Evolutionary conservation across 441 rosid genomes (phyloP), one percentile per base, ranked within the genome.

Genomic region (Lepidium campestre): DNA sequence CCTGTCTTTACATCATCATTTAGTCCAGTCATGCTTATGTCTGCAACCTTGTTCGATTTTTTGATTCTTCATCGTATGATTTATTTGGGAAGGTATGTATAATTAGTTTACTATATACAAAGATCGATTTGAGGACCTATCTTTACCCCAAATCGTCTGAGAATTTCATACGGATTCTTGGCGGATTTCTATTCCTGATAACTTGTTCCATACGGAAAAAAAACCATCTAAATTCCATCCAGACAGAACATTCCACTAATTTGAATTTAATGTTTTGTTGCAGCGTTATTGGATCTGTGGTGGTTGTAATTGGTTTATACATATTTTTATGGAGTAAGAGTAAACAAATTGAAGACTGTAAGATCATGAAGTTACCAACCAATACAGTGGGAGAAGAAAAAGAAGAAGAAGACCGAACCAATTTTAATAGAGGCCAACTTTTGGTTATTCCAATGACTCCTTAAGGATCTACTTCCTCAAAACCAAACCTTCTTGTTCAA

Each of bases 281-380:
- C 74, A 85, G 86, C 50, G 54, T 82, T 39, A 1, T 74, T 4
- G 86, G 89, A 52, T 85, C 86, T 4, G 12, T 65, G 49, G 57
- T 79, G 15, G 80, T 85, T 25, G 67, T 82, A 32, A 57, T 75
- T 6, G 85, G 86, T 7, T 68, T 85, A 57, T 82, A 80, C 65
- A n/a, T 76, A 63, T 80, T 79, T 39, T 74, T 82, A 23, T 85
- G 83, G 89, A 82, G 83, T 35, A 82, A 76, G 68, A 72, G 72
- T 63, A 72, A 71, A 25, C 81, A 79, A 57, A 57, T 37, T 32
- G 59, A 47, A 3, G 71, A 68, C 4, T 7, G 18, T 54, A 65
- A 63, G 37, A 29, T 37, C 9, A 39, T 41, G 57, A 62, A 57
- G 62, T 62, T 64, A 15, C 75, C 78, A 8, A 68, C 62, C 1